A percentile compares a stretch with the other conserved stretches of the same genome.
phyloP scores from a whole-genome alignment of 768 basidiomycete genomes.

The Mycena sanguinolenta region DNA sequence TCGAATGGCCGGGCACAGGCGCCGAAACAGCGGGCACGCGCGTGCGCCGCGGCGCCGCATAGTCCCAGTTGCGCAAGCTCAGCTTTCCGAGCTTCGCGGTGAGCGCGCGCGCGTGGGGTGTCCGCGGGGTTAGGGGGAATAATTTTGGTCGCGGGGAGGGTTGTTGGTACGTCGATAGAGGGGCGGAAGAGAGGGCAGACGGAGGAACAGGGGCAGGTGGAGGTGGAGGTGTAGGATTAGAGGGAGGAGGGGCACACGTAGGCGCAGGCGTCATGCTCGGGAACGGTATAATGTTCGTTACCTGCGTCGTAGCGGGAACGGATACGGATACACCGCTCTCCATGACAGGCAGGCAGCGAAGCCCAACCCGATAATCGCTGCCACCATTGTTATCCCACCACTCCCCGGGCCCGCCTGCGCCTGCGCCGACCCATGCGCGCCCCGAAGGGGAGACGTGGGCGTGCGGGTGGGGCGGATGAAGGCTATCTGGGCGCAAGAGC shows the following conservation, averaged over 20 bases:
- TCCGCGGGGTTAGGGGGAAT: too few relatives aligned
- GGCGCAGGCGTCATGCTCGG: slow-evolving; percentile 2
- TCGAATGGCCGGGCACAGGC: too few relatives aligned
- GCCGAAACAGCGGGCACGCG: slow-evolving; percentile 14
- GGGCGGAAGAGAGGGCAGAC: too few relatives aligned
- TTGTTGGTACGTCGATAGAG: too few relatives aligned
- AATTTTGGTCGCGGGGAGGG: too few relatives aligned
- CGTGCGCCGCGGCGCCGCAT: slow-evolving; percentile 45
- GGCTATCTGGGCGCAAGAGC: too few relatives aligned
- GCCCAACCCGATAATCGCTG: slow-evolving; percentile 82
- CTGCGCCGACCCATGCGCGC: slow-evolving; percentile 27
- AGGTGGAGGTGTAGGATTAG: too few relatives aligned
- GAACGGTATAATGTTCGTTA: slow-evolving; percentile 17
- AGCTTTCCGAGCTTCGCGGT: slow-evolving; percentile 44
- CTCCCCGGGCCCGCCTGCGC: slow-evolving; percentile 61
- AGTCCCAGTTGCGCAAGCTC: slow-evolving; percentile 48
- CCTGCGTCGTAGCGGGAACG: not conserved
- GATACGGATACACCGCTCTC: too few relatives aligned
- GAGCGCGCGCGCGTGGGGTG: slow-evolving; percentile 33
- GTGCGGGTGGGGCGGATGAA: not conserved
- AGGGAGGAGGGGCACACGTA: too few relatives aligned
- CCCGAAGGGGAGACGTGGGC: not conserved
- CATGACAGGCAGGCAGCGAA: slow-evolving; percentile 54
- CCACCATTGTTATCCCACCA: slow-evolving; percentile 95
- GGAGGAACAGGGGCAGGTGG: too few relatives aligned